Evolutionary conservation across 2,329 filamentous ascomycete species (phyloP), one percentile per base, ranked within the genome.

Genomic region (Penicillium sp.): DNA sequence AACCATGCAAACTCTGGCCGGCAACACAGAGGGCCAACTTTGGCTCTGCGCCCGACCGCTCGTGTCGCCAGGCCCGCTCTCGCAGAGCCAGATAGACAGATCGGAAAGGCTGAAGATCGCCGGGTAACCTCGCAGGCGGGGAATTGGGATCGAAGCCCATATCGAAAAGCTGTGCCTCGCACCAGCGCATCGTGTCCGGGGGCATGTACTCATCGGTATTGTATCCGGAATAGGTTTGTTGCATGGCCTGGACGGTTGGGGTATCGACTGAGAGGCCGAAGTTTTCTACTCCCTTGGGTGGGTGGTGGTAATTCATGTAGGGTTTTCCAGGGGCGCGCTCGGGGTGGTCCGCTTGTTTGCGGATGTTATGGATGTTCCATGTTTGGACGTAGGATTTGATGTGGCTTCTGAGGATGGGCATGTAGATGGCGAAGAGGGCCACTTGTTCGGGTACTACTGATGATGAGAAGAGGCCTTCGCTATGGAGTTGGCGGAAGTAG

Each of bases 361-460:
- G 42, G 31, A 60, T 60, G 34, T 18, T 47, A 49, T 58, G 43
- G n/a, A 47, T 51, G 44, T 60, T 60, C 55, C 38, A 60, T 1
- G 46, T 43, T 43, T 47, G 46, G 5, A 57, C 43, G 34, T 53
- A 60, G n/a, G 29, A 46, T 31, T 46, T 38, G 21, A 60, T 54
- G 18, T 53, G 42, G 16, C 24, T 40, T 29, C 43, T 38, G 18
- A 60, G 40, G 3, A 49, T 53, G 36, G 49, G 49, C 24, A 58
- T 55, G 48, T 58, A 60, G 10, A 58, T 47, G 39, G 46, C 46
- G 21, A 50, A 43, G 7, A 60, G 48, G 18, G 49, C 32, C 38
- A 60, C 54, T 43, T 53, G 38, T 48, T 60, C 46, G 18, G 48
- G 45, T 13, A 49, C 32, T 42, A 47, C 9, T 46, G 24, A 42